Percentiles rank a stretch among this genome's conserved stretches.
These are phyloP conservation scores for Ascosphaera pollenicola DNA, from an alignment of 2,329 filamentous ascomycete genomes.

Conservation along the genomic window DNA sequence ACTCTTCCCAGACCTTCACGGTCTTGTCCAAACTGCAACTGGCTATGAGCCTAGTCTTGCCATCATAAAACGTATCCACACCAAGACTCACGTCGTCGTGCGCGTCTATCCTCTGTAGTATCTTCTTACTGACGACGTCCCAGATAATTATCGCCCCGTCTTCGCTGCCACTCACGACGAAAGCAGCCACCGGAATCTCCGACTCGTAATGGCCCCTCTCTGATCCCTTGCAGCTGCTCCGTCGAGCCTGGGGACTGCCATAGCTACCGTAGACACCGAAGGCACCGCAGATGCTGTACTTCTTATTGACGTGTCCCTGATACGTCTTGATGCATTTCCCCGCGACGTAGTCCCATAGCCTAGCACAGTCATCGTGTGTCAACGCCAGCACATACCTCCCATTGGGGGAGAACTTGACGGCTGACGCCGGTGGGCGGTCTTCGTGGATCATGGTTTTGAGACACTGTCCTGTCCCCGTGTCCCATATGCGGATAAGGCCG, in stretches of 20 bases:
- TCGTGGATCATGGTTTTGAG: constrained; percentile 88
- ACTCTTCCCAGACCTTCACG: constrained; percentile 37
- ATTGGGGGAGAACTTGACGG: constrained; percentile 83
- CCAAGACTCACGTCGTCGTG: constrained; percentile 37
- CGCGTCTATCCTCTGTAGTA: constrained; percentile 44
- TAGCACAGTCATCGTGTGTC: constrained; percentile 72
- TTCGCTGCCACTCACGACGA: constrained; percentile 67
- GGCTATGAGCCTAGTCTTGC: constrained; percentile 28
- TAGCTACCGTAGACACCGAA: constrained; percentile 45
- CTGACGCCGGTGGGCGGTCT: constrained; percentile 75
- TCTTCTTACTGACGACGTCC: constrained; percentile 70
- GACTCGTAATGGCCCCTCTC: background rate
- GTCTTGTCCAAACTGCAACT: constrained; percentile 41
- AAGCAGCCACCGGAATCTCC: constrained; percentile 21
- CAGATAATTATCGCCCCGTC: constrained; percentile 64
- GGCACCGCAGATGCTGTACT: constrained; percentile 64
- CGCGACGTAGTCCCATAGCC: constrained; percentile 87
- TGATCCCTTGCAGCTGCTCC: constrained; percentile 5
- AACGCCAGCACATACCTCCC: constrained; percentile 82
- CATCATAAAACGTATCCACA: constrained; percentile 34
- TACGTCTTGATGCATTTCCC: constrained; percentile 92
- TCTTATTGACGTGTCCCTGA: constrained; percentile 69
- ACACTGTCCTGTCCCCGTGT: constrained; percentile 86
- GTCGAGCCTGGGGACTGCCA: constrained; percentile 5
- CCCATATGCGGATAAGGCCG: constrained; percentile 85